These are phyloP conservation scores for Diplodia corticola DNA, from an alignment of 2,329 filamentous ascomycete genomes.

Conservation along the genomic window DNA sequence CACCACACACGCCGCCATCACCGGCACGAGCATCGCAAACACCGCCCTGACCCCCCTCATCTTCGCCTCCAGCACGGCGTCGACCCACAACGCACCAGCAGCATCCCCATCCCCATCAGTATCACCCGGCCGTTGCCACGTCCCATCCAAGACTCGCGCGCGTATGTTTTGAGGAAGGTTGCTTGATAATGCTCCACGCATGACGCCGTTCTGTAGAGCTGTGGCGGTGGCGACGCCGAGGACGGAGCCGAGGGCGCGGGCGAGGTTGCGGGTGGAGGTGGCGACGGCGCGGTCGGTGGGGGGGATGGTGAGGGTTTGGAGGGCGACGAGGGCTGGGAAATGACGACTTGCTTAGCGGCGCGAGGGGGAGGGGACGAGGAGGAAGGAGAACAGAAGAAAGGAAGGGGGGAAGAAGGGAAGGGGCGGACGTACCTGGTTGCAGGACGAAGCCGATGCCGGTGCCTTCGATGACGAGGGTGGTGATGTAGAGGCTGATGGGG, in stretches of 20 bases:
- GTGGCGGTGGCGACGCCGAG: constrained; percentile 27
- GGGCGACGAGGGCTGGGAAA: constrained; percentile 30
- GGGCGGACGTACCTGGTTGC: constrained; percentile 32
- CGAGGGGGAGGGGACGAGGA: background rate
- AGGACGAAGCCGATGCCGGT: constrained; percentile 32
- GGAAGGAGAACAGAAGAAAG: background rate
- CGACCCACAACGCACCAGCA: background rate
- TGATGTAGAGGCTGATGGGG: constrained; percentile 26
- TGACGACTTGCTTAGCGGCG: background rate
- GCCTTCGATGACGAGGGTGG: constrained; percentile 31
- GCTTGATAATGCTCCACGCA: background rate
- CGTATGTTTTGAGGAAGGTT: constrained; percentile 17
- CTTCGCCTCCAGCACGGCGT: constrained; percentile 28
- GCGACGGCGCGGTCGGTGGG: constrained; percentile 32
- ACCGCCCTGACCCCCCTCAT: constrained; percentile 30
- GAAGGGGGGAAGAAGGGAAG: too few species aligned
- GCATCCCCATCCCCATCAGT: background rate
- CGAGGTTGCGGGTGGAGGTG: constrained; percentile 32
- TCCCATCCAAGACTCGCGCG: constrained; percentile 26
- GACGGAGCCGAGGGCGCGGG: constrained; percentile 31
- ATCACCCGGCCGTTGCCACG: constrained; percentile 26
- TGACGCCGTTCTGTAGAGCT: constrained; percentile 25
- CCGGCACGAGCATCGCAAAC: constrained; percentile 28
- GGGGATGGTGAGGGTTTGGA: constrained; percentile 29
- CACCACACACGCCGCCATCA: constrained; percentile 31